These are phyloP conservation scores for Serendipita vermifera DNA, from an alignment of 768 basidiomycete genomes.

Conservation along the genomic window DNA sequence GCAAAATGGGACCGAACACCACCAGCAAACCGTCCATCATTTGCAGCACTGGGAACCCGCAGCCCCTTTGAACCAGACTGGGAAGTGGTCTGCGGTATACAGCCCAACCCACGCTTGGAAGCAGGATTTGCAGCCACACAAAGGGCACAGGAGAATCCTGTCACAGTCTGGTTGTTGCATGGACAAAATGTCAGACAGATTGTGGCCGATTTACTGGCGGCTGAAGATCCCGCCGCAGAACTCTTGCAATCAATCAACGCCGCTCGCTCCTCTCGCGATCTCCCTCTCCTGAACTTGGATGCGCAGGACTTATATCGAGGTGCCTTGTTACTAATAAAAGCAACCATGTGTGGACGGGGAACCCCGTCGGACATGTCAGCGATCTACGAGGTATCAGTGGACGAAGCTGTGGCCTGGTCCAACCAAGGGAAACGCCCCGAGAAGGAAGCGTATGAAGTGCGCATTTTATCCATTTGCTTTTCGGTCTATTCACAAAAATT, in stretches of 20 bases:
- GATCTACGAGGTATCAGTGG: constrained; percentile 51
- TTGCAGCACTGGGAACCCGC: constrained; percentile 43
- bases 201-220: constrained; percentile 28
- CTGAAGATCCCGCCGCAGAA: constrained; percentile 30
- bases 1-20: constrained; percentile 67
- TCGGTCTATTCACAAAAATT: neutral
- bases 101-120: neutral
- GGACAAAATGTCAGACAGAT: constrained; percentile 39
- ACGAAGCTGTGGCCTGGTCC: constrained; percentile 38
- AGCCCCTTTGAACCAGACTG: constrained; percentile 73
- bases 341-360: constrained; percentile 54
- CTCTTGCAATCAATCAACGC: constrained; percentile 46
- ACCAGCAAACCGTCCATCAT: constrained; percentile 75
- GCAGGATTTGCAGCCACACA: constrained; percentile 41
- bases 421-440: constrained; percentile 21
- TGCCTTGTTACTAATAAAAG: constrained; percentile 54
- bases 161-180: constrained; percentile 57
- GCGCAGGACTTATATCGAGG: constrained; percentile 38
- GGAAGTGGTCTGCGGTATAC: constrained; percentile 50
- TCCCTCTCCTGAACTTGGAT: constrained; percentile 29
- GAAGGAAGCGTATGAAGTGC: neutral
- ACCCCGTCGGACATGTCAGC: constrained; percentile 60
- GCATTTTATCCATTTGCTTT: neutral
- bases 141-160: constrained; percentile 23
- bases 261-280: constrained; percentile 41